phyloP scores from a whole-genome alignment of 106 monocot species.

The Iris macrosiphon region DNA sequence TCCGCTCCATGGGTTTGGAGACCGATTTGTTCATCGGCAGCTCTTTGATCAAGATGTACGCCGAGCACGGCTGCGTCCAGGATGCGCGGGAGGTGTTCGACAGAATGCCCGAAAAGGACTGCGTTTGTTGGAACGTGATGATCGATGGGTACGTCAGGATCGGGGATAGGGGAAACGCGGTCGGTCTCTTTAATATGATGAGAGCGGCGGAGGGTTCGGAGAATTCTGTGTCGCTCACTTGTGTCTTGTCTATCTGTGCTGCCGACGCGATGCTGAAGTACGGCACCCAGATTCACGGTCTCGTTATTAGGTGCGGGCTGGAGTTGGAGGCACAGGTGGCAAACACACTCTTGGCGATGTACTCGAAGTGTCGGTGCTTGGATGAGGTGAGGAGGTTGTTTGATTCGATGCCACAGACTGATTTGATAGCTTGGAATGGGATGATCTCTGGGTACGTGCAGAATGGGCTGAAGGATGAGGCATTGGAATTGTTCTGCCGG shows the following conservation, averaged over 20 bases:
- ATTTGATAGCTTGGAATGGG: constrained; percentile 77
- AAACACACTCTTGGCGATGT: constrained; percentile 84
- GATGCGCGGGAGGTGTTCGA: constrained; percentile 77
- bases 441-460: constrained; percentile 88
- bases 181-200: constrained; percentile 60
- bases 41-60: constrained; percentile 73
- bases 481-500: constrained; percentile 44
- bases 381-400: constrained; percentile 42
- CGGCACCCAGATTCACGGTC: constrained; percentile 67
- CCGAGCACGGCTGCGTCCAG: constrained; percentile 24
- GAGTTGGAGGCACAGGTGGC: constrained; percentile 53
- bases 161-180: constrained; percentile 29
- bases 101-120: constrained; percentile 57
- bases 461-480: constrained; percentile 60
- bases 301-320: constrained; percentile 47
- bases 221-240: constrained; percentile 54
- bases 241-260: constrained; percentile 61
- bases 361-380: constrained; percentile 70
- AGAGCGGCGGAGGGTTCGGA: constrained; percentile 22
- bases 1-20: constrained; percentile 49
- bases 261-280: constrained; percentile 36
- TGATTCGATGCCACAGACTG: constrained; percentile 35
- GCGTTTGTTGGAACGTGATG: constrained; percentile 90
- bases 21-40: constrained; percentile 64
- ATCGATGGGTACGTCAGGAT: constrained; percentile 60